Conservation (phyloP, 306 rosid species). For the Vachellia pachyceras region DNA sequence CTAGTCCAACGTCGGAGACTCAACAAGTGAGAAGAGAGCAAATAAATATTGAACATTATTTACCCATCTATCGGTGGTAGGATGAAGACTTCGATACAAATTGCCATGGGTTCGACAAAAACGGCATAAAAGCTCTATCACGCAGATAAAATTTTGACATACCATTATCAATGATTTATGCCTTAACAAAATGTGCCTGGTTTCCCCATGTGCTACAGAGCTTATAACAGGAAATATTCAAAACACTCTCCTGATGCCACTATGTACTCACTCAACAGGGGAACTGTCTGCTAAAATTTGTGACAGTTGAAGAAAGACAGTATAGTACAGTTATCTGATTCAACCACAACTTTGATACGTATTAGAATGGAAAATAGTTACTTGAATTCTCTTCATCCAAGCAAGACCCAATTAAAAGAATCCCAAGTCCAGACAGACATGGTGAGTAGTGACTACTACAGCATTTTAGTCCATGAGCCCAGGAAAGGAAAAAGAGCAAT, state of each 20-base stretch:
- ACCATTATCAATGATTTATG: background rate
- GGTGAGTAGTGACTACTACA: slow-evolving; percentile 43
- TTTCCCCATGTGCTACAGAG: slow-evolving; percentile 2
- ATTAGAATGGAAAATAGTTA: background rate
- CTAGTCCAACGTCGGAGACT: background rate
- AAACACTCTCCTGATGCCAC: background rate
- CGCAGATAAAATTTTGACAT: background rate
- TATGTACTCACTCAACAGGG: slow-evolving; percentile 8
- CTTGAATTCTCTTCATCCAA: slow-evolving; percentile 35
- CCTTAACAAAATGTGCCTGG: background rate
- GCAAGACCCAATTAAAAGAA: slow-evolving; percentile 16
- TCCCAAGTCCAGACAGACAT: slow-evolving; percentile 19
- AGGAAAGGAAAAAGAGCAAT: slow-evolving; percentile 90
- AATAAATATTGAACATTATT: background rate
- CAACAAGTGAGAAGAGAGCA: background rate
- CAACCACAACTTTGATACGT: slow-evolving; percentile 1
- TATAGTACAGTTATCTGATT: slow-evolving; percentile 26
- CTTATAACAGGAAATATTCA: slow-evolving; percentile 1
- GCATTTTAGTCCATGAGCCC: slow-evolving; percentile 89
- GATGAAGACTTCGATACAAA: background rate
- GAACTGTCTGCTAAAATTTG: background rate
- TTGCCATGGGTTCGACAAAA: background rate
- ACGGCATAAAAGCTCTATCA: background rate
- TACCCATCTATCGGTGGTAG: background rate
- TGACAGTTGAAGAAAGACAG: slow-evolving; percentile 17